phyloP scores from a whole-genome alignment of 106 monocot genomes.

The Dactylorhiza incarnata region DNA sequence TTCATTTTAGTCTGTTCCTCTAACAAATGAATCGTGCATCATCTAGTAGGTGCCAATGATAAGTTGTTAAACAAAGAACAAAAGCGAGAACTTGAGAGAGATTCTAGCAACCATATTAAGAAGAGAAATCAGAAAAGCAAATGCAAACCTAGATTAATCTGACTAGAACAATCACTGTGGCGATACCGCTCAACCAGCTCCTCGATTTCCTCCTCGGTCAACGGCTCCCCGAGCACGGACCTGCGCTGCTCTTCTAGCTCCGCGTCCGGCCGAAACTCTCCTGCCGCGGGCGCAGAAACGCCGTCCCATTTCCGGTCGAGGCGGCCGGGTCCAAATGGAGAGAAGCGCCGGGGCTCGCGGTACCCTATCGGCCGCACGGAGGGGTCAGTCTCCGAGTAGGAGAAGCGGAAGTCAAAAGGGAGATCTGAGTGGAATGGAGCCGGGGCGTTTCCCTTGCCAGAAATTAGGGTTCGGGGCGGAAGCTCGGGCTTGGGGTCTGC shows the following conservation, averaged over 20 bases:
- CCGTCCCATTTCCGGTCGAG: constrained; percentile 79
- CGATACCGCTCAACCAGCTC: constrained; percentile 76
- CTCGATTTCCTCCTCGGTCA: constrained; percentile 51
- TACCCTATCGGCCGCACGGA: constrained; percentile 56
- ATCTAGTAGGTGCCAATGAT: too few species aligned
- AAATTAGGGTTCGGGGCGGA: background rate
- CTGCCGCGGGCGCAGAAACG: constrained; percentile 33
- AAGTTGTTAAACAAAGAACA: too few species aligned
- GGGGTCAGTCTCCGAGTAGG: constrained; percentile 73
- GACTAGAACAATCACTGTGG: constrained; percentile 61
- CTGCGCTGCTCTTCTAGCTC: constrained; percentile 18
- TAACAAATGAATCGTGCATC: too few species aligned
- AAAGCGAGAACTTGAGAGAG: background rate
- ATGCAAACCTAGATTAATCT: constrained; percentile 74
- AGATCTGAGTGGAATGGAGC: constrained; percentile 52
- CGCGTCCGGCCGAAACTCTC: background rate
- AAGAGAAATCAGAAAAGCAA: background rate
- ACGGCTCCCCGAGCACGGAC: constrained; percentile 53
- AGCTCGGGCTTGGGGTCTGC: background rate
- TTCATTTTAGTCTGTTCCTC: too few species aligned
- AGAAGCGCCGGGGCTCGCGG: constrained; percentile 80
- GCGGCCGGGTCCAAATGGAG: constrained; percentile 85
- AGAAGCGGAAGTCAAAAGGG: constrained; percentile 91
- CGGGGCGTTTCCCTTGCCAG: background rate
- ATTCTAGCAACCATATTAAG: too few species aligned